phyloP scores from a whole-genome alignment of 1,284 basidiomycete genomes.

The Amylostereum chailletii region DNA sequence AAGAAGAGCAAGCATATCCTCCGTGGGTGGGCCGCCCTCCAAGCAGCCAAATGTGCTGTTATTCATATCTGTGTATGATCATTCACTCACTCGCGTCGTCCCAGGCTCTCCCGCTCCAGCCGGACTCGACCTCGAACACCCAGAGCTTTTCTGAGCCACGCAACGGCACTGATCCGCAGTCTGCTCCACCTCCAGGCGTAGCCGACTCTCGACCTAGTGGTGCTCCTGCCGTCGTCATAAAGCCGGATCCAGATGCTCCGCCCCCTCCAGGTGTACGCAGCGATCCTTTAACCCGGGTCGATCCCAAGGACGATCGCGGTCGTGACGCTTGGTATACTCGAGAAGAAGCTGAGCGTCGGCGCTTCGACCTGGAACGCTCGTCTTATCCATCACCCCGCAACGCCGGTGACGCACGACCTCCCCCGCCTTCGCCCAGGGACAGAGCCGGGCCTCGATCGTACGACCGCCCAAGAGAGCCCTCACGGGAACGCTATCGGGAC shows the following conservation, averaged over 20 bases:
- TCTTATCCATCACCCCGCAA: neutral
- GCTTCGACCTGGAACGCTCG: neutral
- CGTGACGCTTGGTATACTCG: neutral
- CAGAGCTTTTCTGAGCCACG: neutral
- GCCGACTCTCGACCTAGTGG: neutral
- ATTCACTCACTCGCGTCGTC: neutral
- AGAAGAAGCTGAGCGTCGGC: neutral
- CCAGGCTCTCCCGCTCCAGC: neutral
- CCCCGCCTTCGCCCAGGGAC: slow-evolving; percentile 1
- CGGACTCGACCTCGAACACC: slow-evolving; percentile 1
- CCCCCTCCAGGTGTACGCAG: neutral
- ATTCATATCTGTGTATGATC: neutral
- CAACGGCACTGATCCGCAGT: neutral
- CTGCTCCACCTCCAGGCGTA: neutral
- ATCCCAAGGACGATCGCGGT: neutral
- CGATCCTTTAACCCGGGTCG: neutral
- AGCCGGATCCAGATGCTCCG: neutral
- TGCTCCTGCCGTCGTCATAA: neutral
- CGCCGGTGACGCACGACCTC: neutral
- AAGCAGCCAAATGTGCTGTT: slow-evolving; percentile 2
- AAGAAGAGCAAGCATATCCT: neutral
- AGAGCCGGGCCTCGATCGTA: slow-evolving; percentile 10
- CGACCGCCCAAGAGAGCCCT: slow-evolving; percentile 14
- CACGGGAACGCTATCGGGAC: slow-evolving; percentile 18
- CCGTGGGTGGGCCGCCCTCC: neutral